Conservation (phyloP, 805 yeast species). For the Limtongozyma cylindracea region DNA sequence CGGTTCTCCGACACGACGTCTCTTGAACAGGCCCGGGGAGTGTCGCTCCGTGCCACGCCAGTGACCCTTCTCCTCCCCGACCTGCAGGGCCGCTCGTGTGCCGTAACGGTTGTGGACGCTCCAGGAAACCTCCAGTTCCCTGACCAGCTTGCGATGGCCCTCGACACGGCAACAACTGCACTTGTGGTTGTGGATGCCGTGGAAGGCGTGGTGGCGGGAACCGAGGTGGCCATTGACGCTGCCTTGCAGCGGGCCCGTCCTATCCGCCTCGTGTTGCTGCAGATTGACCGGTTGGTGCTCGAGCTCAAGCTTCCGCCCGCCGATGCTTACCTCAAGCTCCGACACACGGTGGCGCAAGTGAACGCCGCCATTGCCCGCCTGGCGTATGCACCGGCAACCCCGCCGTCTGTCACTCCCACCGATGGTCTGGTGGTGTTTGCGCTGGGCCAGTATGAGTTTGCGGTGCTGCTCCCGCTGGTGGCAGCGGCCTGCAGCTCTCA, state of each 20-base stretch:
- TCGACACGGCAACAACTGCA: constrained; percentile 36
- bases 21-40: constrained; percentile 44
- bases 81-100: constrained; percentile 21
- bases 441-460: constrained; percentile 47
- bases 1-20: constrained; percentile 51
- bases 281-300: constrained; percentile 63
- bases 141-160: constrained; percentile 43
- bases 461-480: constrained; percentile 31
- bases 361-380: constrained; percentile 21
- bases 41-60: constrained; percentile 38
- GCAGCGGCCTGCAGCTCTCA: constrained; percentile 1
- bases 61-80: constrained; percentile 33
- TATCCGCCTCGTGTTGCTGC: constrained; percentile 42
- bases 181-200: constrained; percentile 59
- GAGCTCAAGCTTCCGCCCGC: constrained; percentile 55
- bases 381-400: constrained; percentile 6
- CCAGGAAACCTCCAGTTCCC: constrained; percentile 83
- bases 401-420: constrained; percentile 25
- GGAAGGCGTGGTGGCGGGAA: constrained; percentile 52
- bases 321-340: constrained; percentile 49
- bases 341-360: constrained; percentile 32
- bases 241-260: constrained; percentile 23
- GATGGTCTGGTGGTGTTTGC: constrained; percentile 50
- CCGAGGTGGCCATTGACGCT: constrained; percentile 19
- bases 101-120: constrained; percentile 48